phyloP scores from a whole-genome alignment of 306 rosid species.

The Fagus crenata region DNA sequence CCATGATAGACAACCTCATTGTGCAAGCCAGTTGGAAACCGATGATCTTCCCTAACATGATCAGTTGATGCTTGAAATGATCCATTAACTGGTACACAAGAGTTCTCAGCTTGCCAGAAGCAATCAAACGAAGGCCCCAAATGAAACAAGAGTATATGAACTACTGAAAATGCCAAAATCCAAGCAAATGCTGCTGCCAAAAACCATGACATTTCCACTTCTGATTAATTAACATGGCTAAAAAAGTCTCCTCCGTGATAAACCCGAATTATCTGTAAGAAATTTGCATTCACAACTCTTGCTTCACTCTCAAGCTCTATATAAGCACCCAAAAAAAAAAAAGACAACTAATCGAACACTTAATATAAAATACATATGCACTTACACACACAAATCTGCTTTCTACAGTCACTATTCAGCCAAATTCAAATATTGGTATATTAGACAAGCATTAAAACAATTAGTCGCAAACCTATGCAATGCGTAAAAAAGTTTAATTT shows the following conservation, averaged over 20 bases:
- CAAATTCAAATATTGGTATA: neutral
- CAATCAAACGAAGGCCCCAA: conserved; percentile 65
- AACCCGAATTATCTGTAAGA: neutral
- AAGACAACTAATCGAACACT: conserved; percentile 5
- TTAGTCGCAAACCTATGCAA: too few relatives aligned
- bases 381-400: neutral
- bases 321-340: conserved; percentile 40
- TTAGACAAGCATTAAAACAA: neutral
- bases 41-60: conserved; percentile 34
- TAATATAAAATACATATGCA: neutral
- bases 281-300: conserved; percentile 25
- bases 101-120: conserved; percentile 53
- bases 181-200: conserved; percentile 60
- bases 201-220: conserved; percentile 75
- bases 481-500: too few relatives aligned
- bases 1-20: conserved; percentile 65
- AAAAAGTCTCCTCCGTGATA: conserved; percentile 34
- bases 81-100: conserved; percentile 46
- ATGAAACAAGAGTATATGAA: conserved; percentile 81
- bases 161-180: conserved; percentile 55
- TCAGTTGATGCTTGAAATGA: conserved; percentile 38
- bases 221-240: conserved; percentile 58
- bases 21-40: conserved; percentile 64
- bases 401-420: too few relatives aligned
- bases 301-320: conserved; percentile 36